Evolutionary conservation across 768 basidiomycete species (phyloP).

Genomic region (Pisolithus tinctorius): DNA sequence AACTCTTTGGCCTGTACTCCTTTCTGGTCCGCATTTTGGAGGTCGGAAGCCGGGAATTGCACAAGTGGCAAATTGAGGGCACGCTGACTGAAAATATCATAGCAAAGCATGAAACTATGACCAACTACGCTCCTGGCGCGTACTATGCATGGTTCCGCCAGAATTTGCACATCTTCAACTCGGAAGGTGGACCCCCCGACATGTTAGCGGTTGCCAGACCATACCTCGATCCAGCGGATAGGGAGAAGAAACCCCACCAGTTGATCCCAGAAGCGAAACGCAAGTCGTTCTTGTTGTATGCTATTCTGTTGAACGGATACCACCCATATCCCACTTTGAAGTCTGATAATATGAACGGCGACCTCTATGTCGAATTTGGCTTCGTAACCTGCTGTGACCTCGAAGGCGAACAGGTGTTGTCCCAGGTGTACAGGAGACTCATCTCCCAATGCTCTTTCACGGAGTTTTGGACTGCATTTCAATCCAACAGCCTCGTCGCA

Average conservation of each 20-base stretch:
- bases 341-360: not conserved
- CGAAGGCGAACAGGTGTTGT: not conserved
- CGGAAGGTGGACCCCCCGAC: not conserved
- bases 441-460: conserved; percentile 28
- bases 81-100: conserved; percentile 28
- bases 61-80: conserved; percentile 26
- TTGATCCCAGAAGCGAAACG: not conserved
- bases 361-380: conserved; percentile 7
- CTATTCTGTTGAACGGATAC: not conserved
- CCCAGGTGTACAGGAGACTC: conserved; percentile 16
- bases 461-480: conserved; percentile 27
- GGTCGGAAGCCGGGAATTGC: conserved; percentile 19
- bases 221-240: conserved; percentile 1
- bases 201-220: not conserved
- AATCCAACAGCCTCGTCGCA: conserved; percentile 13
- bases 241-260: not conserved
- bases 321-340: not conserved
- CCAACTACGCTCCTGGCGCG: conserved; percentile 12
- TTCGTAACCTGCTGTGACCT: conserved; percentile 5
- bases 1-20: conserved; percentile 26
- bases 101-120: conserved; percentile 16
- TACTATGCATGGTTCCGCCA: conserved; percentile 31
- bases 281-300: not conserved
- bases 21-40: conserved; percentile 15
- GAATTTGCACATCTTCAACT: conserved; percentile 26